Evolutionary conservation across 257 asterid species (phyloP).

Genomic region (Solanum piurae): DNA sequence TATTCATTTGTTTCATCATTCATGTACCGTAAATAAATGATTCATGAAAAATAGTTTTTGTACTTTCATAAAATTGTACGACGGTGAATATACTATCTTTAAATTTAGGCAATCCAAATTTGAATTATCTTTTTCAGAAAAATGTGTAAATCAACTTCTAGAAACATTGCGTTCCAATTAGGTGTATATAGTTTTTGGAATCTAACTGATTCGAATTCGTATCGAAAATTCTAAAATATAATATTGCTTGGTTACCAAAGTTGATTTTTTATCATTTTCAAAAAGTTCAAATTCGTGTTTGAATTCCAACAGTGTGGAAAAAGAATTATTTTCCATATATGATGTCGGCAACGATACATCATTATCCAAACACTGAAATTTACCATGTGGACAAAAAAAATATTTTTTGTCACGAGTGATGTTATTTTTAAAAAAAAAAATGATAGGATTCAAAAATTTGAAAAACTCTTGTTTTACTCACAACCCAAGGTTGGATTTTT

Average conservation of each 20-base stretch:
- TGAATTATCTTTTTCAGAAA: background rate
- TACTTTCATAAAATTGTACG: no score
- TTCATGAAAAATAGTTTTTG: no score
- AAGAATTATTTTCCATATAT: no score
- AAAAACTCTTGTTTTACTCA: no score
- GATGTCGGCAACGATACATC: background rate
- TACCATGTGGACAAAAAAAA: background rate
- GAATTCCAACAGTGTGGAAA: no score
- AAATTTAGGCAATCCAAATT: background rate
- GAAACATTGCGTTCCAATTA: background rate
- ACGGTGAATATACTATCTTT: no score
- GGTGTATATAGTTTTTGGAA: background rate
- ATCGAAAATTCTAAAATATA: background rate
- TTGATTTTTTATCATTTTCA: background rate
- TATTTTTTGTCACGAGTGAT: no score
- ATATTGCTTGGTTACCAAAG: background rate
- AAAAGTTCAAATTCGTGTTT: background rate
- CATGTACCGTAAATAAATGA: no score
- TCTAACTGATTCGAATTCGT: background rate
- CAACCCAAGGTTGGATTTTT: no score
- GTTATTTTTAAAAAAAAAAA: no score
- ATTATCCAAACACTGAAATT: background rate
- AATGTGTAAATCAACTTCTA: background rate
- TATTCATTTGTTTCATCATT: background rate
- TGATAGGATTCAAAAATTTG: no score